Evolutionary conservation across 202 grass and related monocot species (phyloP), one percentile per base, ranked within the genome.

Genomic region (Setaria italica): DNA sequence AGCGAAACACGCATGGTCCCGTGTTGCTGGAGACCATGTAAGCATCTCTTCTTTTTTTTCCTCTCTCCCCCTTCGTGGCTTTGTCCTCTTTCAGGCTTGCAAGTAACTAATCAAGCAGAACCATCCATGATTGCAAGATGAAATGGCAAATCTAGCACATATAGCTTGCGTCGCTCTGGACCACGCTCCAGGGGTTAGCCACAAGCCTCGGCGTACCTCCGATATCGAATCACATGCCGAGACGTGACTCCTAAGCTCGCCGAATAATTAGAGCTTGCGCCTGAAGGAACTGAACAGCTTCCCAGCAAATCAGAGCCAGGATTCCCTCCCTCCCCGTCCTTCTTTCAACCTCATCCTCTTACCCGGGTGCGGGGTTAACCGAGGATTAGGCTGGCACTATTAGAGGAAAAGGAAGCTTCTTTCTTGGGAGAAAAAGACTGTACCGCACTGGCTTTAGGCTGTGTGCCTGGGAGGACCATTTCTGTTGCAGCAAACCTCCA

Each of bases 31-130:
- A 73, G 66, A 73, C 65, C 43, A 82, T 86, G 57, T 77, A 49
- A 41, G 29, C 78, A 59, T 85, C 20, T 76, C 57, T 81, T 29
- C n/a, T 62, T 72, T 49, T 32, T 0, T 0, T 0, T 9, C 15
- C 29, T 7, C 15, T 4, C 6, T 0, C 29, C 29, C 7, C 25
- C 46, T 55, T 39, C 17, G 50, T 57, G 50, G 72, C 39, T 51
- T 81, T 88, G 85, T 85, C 77, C 21, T 88, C 67, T 85, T 85
- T 88, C 82, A 81, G 81, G 56, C n/a, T 84, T 90, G 81, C 70
- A 81, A 87, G 75, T 43, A 76, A 72, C 81, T 85, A 88, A 91
- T 71, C 75, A 81, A 77, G 75, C 57, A 76, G 71, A 87, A 76
- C 43, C 75, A 72, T 68, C 85, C 21, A 70, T 81, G 71, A 83